phyloP scores from a whole-genome alignment of 129 eudicot species.

The Glebionis coronaria region DNA sequence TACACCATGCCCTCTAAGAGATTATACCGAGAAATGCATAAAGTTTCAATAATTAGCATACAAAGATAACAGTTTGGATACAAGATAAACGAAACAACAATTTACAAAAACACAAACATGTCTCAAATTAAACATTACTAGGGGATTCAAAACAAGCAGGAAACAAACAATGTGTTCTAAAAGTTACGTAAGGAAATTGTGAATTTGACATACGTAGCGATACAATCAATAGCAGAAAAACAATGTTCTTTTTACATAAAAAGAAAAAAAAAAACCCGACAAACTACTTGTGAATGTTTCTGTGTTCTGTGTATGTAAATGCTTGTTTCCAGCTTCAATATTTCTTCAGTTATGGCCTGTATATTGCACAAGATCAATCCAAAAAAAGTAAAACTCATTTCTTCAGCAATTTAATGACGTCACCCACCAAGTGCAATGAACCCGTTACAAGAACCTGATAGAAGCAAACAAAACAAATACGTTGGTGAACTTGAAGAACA shows the following conservation, averaged over 20 bases:
- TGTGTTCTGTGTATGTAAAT: not conserved
- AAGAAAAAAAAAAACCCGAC: not conserved
- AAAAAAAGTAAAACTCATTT: constrained; percentile 40
- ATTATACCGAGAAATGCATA: not conserved
- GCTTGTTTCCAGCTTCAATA: not conserved
- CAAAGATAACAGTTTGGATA: not conserved
- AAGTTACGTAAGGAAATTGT: not conserved
- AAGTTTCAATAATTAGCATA: not conserved
- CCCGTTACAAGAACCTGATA: constrained; percentile 93
- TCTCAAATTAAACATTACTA: constrained; percentile 12
- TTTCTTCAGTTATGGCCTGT: constrained; percentile 1
- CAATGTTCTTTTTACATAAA: no score
- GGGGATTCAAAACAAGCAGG: not conserved
- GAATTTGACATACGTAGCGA: not conserved
- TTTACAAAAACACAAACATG: not conserved
- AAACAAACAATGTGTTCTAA: not conserved
- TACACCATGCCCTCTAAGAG: no score
- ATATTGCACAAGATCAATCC: not conserved
- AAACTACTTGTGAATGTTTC: constrained; percentile 5
- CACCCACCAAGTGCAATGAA: constrained; percentile 90
- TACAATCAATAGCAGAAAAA: not conserved
- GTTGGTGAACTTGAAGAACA: not conserved
- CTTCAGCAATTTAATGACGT: constrained; percentile 71
- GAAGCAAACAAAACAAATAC: constrained; percentile 13
- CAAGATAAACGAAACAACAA: not conserved